Conservation (phyloP, 495 filamentous ascomycete genomes). For the Penicillium daleae region DNA sequence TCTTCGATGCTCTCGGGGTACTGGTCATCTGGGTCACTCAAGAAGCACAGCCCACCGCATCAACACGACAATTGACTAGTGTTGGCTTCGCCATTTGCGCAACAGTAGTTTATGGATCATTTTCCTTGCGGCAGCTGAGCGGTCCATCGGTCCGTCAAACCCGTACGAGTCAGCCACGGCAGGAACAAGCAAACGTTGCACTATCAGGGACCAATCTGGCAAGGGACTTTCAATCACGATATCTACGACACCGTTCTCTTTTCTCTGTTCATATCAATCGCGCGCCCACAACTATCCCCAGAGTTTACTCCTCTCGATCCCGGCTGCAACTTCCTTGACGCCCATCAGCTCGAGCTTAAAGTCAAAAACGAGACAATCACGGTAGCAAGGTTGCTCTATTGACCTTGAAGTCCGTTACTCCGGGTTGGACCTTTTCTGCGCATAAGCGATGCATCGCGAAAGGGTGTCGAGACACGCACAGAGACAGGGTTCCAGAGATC, state of each 20-base stretch:
- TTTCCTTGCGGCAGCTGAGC: constrained; percentile 84
- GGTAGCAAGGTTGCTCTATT: neutral
- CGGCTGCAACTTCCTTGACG: neutral
- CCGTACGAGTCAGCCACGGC: constrained; percentile 24
- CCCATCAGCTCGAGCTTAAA: neutral
- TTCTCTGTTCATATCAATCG: constrained; percentile 51
- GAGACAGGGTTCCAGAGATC: too few species aligned
- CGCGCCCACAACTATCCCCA: constrained; percentile 74
- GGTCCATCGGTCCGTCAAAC: constrained; percentile 58
- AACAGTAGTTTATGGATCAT: constrained; percentile 83
- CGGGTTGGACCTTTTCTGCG: too few species aligned
- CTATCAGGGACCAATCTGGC: constrained; percentile 25
- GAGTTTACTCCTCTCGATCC: neutral
- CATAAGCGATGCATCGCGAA: too few species aligned
- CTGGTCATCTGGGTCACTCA: constrained; percentile 68
- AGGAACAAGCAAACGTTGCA: constrained; percentile 42
- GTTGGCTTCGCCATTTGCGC: constrained; percentile 69
- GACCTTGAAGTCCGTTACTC: too few species aligned
- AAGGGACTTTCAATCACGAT: constrained; percentile 65
- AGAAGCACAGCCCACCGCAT: constrained; percentile 55
- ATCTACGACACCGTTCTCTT: constrained; percentile 74
- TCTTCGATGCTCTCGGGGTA: constrained; percentile 42
- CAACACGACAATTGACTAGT: constrained; percentile 36
- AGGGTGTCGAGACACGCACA: too few species aligned
- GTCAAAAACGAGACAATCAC: neutral